These are phyloP conservation scores for Casuarina equisetifolia DNA, from an alignment of 306 rosid genomes.

Conservation along the genomic window DNA sequence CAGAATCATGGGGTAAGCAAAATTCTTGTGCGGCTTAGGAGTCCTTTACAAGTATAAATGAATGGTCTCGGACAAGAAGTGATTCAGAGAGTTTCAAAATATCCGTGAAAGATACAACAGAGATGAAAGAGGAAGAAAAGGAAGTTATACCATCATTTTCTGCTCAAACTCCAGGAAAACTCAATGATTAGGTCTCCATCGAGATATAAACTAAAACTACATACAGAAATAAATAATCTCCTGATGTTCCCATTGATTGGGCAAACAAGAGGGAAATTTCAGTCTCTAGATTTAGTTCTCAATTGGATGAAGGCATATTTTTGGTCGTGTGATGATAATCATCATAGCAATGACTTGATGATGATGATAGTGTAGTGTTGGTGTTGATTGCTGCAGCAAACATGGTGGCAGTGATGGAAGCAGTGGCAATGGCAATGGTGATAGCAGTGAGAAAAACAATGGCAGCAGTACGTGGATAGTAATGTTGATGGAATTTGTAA, in stretches of 20 bases:
- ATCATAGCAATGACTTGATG: background rate
- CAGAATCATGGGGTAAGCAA: background rate
- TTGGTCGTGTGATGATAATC: background rate
- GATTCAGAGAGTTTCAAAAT: background rate
- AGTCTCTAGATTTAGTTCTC: background rate
- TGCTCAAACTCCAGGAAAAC: background rate
- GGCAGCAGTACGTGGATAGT: too few relatives aligned
- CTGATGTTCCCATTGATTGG: too few relatives aligned
- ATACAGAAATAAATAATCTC: background rate
- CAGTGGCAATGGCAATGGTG: too few relatives aligned
- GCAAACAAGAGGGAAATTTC: too few relatives aligned
- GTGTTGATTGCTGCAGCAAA: too few relatives aligned
- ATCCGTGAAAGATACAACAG: background rate
- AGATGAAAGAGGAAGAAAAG: background rate
- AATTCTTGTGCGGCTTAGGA: background rate
- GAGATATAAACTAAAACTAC: background rate
- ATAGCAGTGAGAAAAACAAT: too few relatives aligned
- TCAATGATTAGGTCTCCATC: background rate
- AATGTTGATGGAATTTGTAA: too few relatives aligned
- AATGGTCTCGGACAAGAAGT: background rate
- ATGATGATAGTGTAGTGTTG: too few relatives aligned
- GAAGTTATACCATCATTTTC: background rate
- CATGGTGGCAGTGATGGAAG: too few relatives aligned
- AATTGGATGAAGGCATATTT: background rate
- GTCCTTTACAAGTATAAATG: background rate